phyloP scores from a whole-genome alignment of 148 eudicot genomes.

The Agrostemma githago region DNA sequence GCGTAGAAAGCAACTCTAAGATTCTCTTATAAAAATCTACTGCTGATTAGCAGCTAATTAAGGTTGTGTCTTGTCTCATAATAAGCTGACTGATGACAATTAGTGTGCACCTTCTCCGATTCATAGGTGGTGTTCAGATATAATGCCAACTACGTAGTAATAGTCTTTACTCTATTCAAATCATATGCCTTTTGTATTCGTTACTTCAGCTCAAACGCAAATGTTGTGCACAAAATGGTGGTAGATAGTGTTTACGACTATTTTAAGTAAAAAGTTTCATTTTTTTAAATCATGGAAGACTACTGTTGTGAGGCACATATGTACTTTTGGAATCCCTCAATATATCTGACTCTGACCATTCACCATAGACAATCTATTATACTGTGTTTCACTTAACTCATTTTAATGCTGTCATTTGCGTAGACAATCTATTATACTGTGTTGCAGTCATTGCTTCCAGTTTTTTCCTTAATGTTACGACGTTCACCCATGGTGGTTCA shows the following conservation, averaged over 20 bases:
- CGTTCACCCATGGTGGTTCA: neutral
- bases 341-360: neutral
- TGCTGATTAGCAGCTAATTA: constrained; percentile 24
- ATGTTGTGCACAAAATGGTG: neutral
- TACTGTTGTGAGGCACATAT: neutral
- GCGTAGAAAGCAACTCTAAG: constrained; percentile 11
- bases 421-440: neutral
- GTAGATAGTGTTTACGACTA: neutral
- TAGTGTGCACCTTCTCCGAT: constrained; percentile 14
- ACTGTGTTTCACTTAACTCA: neutral
- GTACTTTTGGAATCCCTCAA: neutral
- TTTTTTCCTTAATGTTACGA: neutral
- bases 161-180: neutral
- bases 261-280: neutral
- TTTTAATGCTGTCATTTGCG: neutral
- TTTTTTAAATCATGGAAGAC: neutral
- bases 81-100: constrained; percentile 17
- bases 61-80: constrained; percentile 19
- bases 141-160: neutral
- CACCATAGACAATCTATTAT: neutral
- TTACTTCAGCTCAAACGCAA: neutral
- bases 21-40: constrained; percentile 11
- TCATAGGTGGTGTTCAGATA: neutral
- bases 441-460: neutral
- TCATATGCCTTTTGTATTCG: neutral